These are phyloP conservation scores for Coemansia sp. DNA, from an alignment of 192 early-diverging fungal genomes.

Conservation along the genomic window DNA sequence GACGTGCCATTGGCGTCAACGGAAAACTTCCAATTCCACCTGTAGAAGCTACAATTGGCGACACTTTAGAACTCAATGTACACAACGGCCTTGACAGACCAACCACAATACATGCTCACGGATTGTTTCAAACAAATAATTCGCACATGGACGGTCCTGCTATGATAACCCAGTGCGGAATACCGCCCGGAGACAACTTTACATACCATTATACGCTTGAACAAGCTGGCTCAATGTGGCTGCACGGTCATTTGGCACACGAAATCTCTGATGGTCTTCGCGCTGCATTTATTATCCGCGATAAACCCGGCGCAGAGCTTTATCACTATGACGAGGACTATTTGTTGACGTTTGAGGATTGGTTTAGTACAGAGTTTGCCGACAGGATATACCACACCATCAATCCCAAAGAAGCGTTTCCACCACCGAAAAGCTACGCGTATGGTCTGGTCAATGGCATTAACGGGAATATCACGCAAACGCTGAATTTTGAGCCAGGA, in stretches of 20 bases:
- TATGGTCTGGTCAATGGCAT: background rate
- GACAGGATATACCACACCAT: no score
- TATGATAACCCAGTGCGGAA: conserved; percentile 69
- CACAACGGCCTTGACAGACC: no score
- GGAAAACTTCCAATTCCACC: no score
- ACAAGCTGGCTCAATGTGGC: conserved; percentile 74
- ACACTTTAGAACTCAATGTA: no score
- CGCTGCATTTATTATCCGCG: conserved; percentile 56
- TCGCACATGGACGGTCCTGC: conserved; percentile 59
- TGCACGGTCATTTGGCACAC: conserved; percentile 60
- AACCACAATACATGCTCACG: no score
- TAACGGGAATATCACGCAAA: conserved; percentile 44
- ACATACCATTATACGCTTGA: conserved; percentile 62
- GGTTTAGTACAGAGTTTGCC: conserved; percentile 42
- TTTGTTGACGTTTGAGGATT: conserved; percentile 63
- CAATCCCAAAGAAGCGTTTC: no score
- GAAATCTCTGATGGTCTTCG: conserved; percentile 58
- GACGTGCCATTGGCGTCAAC: no score
- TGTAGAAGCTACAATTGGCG: no score
- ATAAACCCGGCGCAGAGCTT: conserved; percentile 20
- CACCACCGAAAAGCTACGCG: no score
- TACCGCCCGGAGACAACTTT: conserved; percentile 59
- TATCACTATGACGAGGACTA: conserved; percentile 59
- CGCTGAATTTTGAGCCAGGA: conserved; percentile 64
- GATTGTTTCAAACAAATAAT: no score